Percentiles rank a stretch among this genome's conserved stretches.
Conservation (phyloP, 257 asterid genomes). For the Scutellaria minor region DNA sequence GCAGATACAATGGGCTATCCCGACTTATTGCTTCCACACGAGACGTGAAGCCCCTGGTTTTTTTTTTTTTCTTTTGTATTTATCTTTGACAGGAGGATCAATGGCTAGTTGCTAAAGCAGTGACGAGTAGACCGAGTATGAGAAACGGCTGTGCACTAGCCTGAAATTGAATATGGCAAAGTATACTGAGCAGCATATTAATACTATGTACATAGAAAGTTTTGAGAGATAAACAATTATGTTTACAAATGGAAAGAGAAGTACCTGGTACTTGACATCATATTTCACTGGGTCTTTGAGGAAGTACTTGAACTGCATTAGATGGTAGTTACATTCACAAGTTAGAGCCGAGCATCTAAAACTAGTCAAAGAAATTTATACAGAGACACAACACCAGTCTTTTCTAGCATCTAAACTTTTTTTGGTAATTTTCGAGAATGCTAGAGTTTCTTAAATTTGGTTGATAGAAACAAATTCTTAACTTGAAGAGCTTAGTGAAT, state of each 20-base stretch:
- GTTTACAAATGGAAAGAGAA: neutral
- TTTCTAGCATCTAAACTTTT: conserved; percentile 5
- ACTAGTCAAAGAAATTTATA: neutral
- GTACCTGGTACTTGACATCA: conserved; percentile 87
- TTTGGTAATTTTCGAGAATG: neutral
- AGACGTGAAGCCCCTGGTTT: neutral
- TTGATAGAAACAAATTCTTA: neutral
- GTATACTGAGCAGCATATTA: neutral
- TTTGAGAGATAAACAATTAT: neutral
- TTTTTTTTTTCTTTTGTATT: neutral
- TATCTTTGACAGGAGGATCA: conserved; percentile 38
- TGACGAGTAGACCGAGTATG: conserved; percentile 81
- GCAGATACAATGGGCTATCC: conserved; percentile 11
- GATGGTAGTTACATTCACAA: conserved; percentile 6
- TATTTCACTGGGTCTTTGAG: conserved; percentile 62
- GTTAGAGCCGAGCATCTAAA: conserved; percentile 14
- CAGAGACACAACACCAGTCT: neutral
- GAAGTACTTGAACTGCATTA: conserved; percentile 64
- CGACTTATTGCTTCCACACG: neutral
- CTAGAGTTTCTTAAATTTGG: conserved; percentile 9
- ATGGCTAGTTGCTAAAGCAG: conserved; percentile 90
- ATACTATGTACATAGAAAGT: neutral
- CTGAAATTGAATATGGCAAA: conserved; percentile 48
- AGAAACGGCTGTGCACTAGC: conserved; percentile 99
- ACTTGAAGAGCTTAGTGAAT: neutral